These are phyloP conservation scores for Paramecium sexaurelia DNA, from an alignment of 73 alveolate genomes.

Conservation along the genomic window DNA sequence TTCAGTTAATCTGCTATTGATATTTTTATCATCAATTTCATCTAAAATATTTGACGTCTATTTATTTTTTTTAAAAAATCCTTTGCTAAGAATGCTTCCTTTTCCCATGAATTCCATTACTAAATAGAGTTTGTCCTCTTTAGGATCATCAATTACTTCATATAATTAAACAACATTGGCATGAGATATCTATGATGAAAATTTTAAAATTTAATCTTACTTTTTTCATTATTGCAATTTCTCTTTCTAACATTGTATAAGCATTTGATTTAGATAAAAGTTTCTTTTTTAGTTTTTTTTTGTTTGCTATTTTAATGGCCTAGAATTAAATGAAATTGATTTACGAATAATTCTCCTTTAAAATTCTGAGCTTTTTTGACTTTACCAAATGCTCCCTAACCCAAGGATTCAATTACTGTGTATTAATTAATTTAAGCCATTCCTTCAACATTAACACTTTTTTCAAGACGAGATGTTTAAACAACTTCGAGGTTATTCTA, in stretches of 20 bases:
- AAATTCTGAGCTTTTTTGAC: slow-evolving; percentile 46
- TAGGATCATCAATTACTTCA: slow-evolving; percentile 71
- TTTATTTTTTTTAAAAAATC: slow-evolving; percentile 54
- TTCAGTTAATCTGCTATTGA: not conserved
- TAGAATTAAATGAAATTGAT: not conserved
- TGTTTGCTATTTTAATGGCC: slow-evolving; percentile 64
- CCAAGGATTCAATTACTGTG: slow-evolving; percentile 31
- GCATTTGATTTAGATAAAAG: slow-evolving; percentile 64
- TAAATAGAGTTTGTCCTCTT: slow-evolving; percentile 56
- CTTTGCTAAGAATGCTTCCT: slow-evolving; percentile 50
- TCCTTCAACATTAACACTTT: slow-evolving; percentile 64
- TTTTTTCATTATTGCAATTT: slow-evolving; percentile 69
- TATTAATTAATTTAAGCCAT: slow-evolving; percentile 49
- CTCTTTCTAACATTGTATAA: slow-evolving; percentile 65
- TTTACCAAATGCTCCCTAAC: slow-evolving; percentile 66
- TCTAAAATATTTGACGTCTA: slow-evolving; percentile 32
- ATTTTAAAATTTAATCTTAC: not conserved
- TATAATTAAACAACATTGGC: slow-evolving; percentile 45
- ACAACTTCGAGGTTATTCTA: slow-evolving; percentile 38
- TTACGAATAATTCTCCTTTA: slow-evolving; percentile 17
- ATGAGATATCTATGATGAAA: slow-evolving; percentile 28
- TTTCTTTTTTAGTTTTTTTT: slow-evolving; percentile 61
- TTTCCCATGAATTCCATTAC: slow-evolving; percentile 67
- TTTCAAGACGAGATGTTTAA: slow-evolving; percentile 58
- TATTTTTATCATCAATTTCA: slow-evolving; percentile 24